These are phyloP conservation scores for Cyberlindnera suaveolens DNA, from an alignment of 805 yeast genomes.

Conservation along the genomic window DNA sequence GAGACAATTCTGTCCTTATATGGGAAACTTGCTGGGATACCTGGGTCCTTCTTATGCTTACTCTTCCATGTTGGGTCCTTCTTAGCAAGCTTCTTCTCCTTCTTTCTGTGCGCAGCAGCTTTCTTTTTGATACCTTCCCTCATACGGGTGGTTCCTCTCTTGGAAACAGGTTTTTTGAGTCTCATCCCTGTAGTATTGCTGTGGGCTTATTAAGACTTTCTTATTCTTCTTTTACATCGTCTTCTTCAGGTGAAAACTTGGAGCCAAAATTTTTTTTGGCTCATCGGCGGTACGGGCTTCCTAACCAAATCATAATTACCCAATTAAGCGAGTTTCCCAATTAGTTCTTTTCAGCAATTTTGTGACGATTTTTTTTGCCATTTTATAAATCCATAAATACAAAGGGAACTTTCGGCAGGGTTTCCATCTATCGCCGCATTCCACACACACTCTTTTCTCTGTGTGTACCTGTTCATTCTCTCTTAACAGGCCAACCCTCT, in stretches of 20 bases:
- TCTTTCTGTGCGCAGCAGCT: slow-evolving; percentile 86
- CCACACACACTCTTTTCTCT: background rate
- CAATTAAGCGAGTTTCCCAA: background rate
- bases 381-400: background rate
- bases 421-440: background rate
- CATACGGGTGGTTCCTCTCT: slow-evolving; percentile 87
- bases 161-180: slow-evolving; percentile 48
- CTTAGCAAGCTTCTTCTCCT: slow-evolving; percentile 75
- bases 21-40: slow-evolving; percentile 93
- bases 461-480: background rate
- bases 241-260: background rate
- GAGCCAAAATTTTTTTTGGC: background rate
- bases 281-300: background rate
- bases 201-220: background rate
- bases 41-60: slow-evolving; percentile 77
- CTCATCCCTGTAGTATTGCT: slow-evolving; percentile 12
- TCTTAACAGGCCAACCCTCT: background rate
- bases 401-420: background rate
- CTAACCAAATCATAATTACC: background rate
- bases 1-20: slow-evolving; percentile 78
- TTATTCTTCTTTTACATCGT: too few species aligned
- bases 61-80: slow-evolving; percentile 94
- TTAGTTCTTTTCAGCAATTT: background rate
- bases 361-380: too few species aligned
- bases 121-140: slow-evolving; percentile 95